Conservation (phyloP, 306 rosid species). For the Betula pendula region DNA sequence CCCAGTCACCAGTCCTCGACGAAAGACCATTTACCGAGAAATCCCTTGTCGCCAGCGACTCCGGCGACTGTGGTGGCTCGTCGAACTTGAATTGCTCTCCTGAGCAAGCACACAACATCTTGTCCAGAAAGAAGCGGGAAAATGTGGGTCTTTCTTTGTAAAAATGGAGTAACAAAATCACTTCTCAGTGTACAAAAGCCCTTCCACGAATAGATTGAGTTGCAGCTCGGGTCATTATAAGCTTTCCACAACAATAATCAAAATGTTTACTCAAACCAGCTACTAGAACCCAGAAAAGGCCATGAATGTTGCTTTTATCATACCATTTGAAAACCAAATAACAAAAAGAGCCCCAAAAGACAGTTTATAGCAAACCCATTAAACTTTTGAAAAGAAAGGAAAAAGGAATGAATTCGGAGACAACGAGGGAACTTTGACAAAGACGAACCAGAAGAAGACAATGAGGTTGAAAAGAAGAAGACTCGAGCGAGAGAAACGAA, state of each 20-base stretch:
- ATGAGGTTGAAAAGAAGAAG: constrained; percentile 31
- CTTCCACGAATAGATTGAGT: constrained; percentile 8
- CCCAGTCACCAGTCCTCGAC: constrained; percentile 90
- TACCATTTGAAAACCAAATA: constrained; percentile 21
- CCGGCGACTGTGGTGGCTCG: constrained; percentile 93
- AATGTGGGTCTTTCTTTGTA: constrained; percentile 28
- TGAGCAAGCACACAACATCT: constrained; percentile 97
- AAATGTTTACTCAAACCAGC: not conserved
- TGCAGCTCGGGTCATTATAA: not conserved
- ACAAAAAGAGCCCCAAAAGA: constrained; percentile 7
- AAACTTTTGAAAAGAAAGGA: constrained; percentile 1
- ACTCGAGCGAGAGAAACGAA: constrained; percentile 38
- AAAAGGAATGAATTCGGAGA: constrained; percentile 19
- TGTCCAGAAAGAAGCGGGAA: constrained; percentile 25
- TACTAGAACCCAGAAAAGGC: not conserved
- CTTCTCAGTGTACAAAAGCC: constrained; percentile 21
- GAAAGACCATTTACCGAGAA: constrained; percentile 90
- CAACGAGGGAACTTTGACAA: constrained; percentile 27
- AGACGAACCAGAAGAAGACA: constrained; percentile 29
- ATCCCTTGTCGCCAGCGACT: constrained; percentile 93
- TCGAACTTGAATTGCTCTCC: constrained; percentile 93
- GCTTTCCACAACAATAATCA: not conserved
- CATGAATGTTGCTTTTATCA: not conserved
- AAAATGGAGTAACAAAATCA: constrained; percentile 24
- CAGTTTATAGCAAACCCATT: not conserved